A percentile compares a stretch with the other conserved stretches of the same genome.
phyloP scores from a whole-genome alignment of 306 rosid genomes.

The Ormosia emarginata region DNA sequence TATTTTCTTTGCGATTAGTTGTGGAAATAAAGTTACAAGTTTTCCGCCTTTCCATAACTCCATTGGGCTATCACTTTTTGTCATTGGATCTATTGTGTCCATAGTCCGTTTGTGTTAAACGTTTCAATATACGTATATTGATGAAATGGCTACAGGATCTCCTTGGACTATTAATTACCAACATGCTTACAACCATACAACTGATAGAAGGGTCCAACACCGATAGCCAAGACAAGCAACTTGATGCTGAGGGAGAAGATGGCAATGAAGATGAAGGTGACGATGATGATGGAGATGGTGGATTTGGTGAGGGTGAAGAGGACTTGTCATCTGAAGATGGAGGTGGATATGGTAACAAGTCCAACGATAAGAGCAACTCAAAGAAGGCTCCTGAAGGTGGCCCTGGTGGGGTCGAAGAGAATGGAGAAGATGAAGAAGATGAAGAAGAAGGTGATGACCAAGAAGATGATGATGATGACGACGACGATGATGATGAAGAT shows the following conservation, averaged over 20 bases:
- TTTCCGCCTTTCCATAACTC: no score
- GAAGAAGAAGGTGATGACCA: constrained; percentile 46
- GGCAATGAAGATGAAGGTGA: constrained; percentile 55
- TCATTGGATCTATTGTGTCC: neutral
- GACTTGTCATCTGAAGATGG: constrained; percentile 81
- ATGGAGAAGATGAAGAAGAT: constrained; percentile 64
- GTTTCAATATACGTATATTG: neutral
- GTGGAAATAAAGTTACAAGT: no score
- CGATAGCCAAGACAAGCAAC: constrained; percentile 36
- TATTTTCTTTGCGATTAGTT: no score
- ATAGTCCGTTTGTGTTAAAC: neutral
- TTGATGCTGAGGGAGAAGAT: constrained; percentile 62
- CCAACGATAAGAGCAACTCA: constrained; percentile 60
- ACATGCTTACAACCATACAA: constrained; percentile 28
- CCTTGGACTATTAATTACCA: constrained; percentile 19
- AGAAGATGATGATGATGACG: constrained; percentile 39
- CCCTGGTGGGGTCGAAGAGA: constrained; percentile 59
- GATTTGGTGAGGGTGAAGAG: constrained; percentile 71
- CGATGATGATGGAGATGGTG: constrained; percentile 57
- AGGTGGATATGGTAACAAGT: constrained; percentile 53
- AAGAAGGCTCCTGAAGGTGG: constrained; percentile 72
- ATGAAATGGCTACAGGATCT: constrained; percentile 47
- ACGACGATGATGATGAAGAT: constrained; percentile 10
- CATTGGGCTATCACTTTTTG: neutral
- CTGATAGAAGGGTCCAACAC: constrained; percentile 16